phyloP scores from a whole-genome alignment of 768 basidiomycete genomes.

The Zangia roseola region DNA sequence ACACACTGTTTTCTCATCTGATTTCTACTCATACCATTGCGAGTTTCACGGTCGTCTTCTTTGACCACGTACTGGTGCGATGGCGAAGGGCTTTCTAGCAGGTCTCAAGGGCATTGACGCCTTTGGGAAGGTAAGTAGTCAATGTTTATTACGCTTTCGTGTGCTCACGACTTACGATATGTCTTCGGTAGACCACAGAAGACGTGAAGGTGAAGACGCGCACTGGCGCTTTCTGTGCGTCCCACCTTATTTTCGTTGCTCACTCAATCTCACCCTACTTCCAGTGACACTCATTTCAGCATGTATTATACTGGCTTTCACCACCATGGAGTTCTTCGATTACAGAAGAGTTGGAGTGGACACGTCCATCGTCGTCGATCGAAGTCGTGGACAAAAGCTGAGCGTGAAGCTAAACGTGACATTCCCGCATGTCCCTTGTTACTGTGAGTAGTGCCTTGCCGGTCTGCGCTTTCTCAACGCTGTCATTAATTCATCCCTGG shows the following conservation, averaged over 20 bases:
- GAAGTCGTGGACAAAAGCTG: slow-evolving; percentile 91
- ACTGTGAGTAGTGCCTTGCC: slow-evolving; percentile 59
- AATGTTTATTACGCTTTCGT: neutral
- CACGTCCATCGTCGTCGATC: slow-evolving; percentile 92
- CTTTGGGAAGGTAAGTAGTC: slow-evolving; percentile 88
- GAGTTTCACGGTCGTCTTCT: slow-evolving; percentile 12
- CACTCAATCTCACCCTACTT: slow-evolving; percentile 5
- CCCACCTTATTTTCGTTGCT: neutral
- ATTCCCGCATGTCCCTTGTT: slow-evolving; percentile 97
- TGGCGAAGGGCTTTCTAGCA: slow-evolving; percentile 78
- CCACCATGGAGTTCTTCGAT: slow-evolving; percentile 93
- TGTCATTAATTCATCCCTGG: neutral
- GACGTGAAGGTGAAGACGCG: slow-evolving; percentile 99
- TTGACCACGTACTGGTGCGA: slow-evolving; percentile 32
- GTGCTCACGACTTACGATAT: slow-evolving; percentile 8
- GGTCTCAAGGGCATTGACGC: slow-evolving; percentile 92
- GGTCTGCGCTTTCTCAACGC: neutral
- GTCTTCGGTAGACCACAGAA: slow-evolving; percentile 77
- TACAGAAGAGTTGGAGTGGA: slow-evolving; percentile 85
- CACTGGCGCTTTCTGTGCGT: slow-evolving; percentile 85
- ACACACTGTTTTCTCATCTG: neutral
- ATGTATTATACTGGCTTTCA: slow-evolving; percentile 89
- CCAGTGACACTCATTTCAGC: slow-evolving; percentile 90
- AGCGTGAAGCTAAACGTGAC: slow-evolving; percentile 90
- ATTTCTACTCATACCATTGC: slow-evolving; percentile 8